Conservation (phyloP, 306 rosid genomes). For the Cucumis melo region DNA sequence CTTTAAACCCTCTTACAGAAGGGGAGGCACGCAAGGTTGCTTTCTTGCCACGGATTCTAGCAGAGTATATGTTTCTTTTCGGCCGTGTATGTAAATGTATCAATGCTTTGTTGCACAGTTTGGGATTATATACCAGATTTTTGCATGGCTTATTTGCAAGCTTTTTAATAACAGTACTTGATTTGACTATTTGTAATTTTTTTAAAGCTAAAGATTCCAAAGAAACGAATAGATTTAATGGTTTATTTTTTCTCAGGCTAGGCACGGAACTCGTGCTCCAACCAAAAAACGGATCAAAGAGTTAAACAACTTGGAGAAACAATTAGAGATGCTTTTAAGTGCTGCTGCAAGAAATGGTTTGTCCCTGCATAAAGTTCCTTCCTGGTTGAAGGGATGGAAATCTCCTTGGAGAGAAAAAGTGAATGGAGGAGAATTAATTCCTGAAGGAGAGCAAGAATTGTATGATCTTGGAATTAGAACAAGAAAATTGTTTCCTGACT, state of each 20-base stretch:
- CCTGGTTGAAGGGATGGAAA: constrained; percentile 66
- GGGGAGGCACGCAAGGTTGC: not conserved
- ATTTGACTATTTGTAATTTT: not conserved
- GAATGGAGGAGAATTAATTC: constrained; percentile 60
- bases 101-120: not conserved
- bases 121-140: not conserved
- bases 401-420: constrained; percentile 82
- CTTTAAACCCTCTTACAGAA: not conserved
- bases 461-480: constrained; percentile 59
- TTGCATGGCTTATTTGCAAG: not conserved
- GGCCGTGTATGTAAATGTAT: not conserved
- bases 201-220: not conserved
- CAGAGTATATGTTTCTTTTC: not conserved
- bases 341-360: constrained; percentile 34
- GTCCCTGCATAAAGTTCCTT: constrained; percentile 42
- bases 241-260: constrained; percentile 41
- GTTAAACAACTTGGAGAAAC: constrained; percentile 38
- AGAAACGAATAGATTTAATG: not conserved
- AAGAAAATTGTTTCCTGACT: constrained; percentile 46
- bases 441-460: constrained; percentile 65
- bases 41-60: not conserved
- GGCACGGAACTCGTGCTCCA: constrained; percentile 93
- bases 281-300: constrained; percentile 68
- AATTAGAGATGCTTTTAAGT: constrained; percentile 32
- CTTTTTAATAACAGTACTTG: not conserved